phyloP scores from a whole-genome alignment of 2,329 filamentous ascomycete species.

The Diaporthe amygdali region DNA sequence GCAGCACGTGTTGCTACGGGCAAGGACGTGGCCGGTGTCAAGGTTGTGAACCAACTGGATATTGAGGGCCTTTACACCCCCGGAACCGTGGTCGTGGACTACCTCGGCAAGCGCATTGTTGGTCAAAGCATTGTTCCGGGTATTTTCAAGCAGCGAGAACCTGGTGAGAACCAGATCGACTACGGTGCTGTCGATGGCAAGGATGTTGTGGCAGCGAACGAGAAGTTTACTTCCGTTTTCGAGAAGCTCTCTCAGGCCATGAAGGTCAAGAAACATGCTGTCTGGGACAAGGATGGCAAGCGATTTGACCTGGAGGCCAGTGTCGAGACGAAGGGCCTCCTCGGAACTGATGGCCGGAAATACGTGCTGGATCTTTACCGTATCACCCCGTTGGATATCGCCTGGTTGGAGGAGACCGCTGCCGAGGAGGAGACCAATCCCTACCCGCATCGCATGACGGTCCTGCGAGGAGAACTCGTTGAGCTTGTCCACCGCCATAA shows the following conservation, averaged over 20 bases:
- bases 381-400: conserved; percentile 87
- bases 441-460: conserved; percentile 97
- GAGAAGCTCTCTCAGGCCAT: conserved; percentile 89
- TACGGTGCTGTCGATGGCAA: conserved; percentile 98
- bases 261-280: conserved; percentile 90
- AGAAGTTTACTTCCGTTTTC: conserved; percentile 83
- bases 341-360: conserved; percentile 94
- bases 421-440: conserved; percentile 51
- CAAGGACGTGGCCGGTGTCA: conserved; percentile 94
- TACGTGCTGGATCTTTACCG: conserved; percentile 98
- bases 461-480: conserved; percentile 87
- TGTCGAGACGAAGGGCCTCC: conserved; percentile 96
- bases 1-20: conserved; percentile 94
- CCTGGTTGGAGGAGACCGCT: conserved; percentile 82
- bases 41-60: conserved; percentile 95
- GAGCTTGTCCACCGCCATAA: conserved; percentile 84
- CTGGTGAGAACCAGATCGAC: conserved; percentile 97
- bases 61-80: conserved; percentile 94
- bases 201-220: conserved; percentile 89
- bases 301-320: conserved; percentile 92
- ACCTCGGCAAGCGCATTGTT: conserved; percentile 94
- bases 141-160: conserved; percentile 98
- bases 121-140: conserved; percentile 98
- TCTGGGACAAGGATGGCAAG: conserved; percentile 96
- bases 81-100: conserved; percentile 95